phyloP scores from a whole-genome alignment of 192 early-diverging fungal genomes.

The Backusella sp. region DNA sequence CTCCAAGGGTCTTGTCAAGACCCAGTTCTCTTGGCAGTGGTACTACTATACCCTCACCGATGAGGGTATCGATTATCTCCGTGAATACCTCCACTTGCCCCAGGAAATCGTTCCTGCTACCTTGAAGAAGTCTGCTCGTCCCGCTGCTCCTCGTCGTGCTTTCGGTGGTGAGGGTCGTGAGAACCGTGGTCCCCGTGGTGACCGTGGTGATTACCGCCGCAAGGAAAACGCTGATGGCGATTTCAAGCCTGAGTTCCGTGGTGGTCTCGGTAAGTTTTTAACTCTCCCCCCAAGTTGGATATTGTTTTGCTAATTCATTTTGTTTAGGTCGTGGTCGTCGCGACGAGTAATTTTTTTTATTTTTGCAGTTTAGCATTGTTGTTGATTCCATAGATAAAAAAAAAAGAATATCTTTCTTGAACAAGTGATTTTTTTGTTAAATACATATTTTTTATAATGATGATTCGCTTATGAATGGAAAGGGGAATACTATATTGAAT shows the following conservation, averaged over 20 bases:
- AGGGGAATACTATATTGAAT: background rate
- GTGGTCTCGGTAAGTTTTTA: conserved; percentile 73
- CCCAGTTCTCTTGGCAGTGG: conserved; percentile 99
- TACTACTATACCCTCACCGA: conserved; percentile 99
- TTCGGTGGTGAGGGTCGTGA: conserved; percentile 67
- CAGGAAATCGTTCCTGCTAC: conserved; percentile 96
- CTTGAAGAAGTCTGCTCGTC: conserved; percentile 92
- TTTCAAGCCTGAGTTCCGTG: conserved; percentile 98
- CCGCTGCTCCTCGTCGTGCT: conserved; percentile 67
- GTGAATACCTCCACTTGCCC: conserved; percentile 97
- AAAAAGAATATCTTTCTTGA: background rate
- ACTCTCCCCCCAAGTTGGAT: background rate
- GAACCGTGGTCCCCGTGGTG: conserved; percentile 64
- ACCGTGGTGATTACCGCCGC: conserved; percentile 86
- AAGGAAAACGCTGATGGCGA: conserved; percentile 89
- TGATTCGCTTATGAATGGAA: background rate
- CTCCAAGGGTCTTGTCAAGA: conserved; percentile 92
- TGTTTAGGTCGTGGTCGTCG: conserved; percentile 25
- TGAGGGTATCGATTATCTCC: conserved; percentile 96
- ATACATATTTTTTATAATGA: background rate
- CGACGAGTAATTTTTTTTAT: conserved; percentile 24
- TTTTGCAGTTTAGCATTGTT: background rate
- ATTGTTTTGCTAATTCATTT: background rate
- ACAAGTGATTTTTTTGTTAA: background rate
- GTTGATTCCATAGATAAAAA: background rate